Percentiles rank a stretch among this genome's conserved stretches.
Evolutionary conservation across 176 grass and related monocot genomes (phyloP).

Genomic region (Oryza brachyantha): DNA sequence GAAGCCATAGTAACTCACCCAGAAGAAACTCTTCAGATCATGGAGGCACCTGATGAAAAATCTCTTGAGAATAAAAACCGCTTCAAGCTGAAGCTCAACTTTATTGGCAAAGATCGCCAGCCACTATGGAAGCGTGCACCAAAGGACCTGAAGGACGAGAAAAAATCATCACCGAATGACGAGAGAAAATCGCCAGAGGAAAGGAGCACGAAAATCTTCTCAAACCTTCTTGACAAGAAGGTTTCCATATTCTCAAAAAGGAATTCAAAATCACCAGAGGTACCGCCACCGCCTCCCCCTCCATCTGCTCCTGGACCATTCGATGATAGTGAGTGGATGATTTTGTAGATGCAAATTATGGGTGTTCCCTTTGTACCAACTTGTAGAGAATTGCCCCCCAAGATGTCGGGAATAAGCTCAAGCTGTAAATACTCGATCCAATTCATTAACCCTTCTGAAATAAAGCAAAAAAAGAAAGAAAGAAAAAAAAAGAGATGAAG

Average conservation of each 20-base stretch:
- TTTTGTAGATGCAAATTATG: conserved; percentile 44
- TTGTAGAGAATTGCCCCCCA: conserved; percentile 25
- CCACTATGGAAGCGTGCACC: conserved; percentile 50
- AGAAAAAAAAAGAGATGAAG: too few relatives aligned
- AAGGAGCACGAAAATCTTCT: conserved; percentile 45
- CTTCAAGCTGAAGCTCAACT: conserved; percentile 55
- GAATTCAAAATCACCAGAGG: conserved; percentile 36
- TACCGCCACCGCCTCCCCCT: background rate
- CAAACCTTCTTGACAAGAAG: conserved; percentile 54
- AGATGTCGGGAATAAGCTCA: conserved; percentile 14
- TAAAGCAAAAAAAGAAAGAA: conserved; percentile 28
- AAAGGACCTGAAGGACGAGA: conserved; percentile 44
- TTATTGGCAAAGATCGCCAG: conserved; percentile 55
- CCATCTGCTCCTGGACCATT: conserved; percentile 21
- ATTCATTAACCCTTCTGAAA: conserved; percentile 30
- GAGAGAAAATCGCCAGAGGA: conserved; percentile 43
- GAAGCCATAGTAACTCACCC: conserved; percentile 71
- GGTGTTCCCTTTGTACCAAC: conserved; percentile 28
- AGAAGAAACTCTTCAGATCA: conserved; percentile 58
- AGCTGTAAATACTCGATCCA: conserved; percentile 47
- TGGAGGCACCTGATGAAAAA: conserved; percentile 53
- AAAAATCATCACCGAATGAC: conserved; percentile 35
- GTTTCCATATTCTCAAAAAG: conserved; percentile 62
- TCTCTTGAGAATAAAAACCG: conserved; percentile 46
- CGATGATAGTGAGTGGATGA: conserved; percentile 62